Conservation (phyloP, 345 rosid species). For the Durio zibethinus region DNA sequence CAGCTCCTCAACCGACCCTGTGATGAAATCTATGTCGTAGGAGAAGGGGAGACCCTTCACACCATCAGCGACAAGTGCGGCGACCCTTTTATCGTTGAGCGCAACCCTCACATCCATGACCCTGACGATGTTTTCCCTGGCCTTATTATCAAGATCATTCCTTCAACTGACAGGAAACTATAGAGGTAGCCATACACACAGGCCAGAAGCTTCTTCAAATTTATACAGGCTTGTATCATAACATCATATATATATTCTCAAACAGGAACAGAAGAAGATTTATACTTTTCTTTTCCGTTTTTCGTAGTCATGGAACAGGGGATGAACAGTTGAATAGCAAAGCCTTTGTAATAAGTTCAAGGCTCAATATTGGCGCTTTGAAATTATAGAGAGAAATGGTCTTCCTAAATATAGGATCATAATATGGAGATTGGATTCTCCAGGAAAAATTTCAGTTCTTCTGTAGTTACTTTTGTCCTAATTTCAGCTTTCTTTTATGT, state of each 20-base stretch:
- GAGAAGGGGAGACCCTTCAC: constrained; percentile 79
- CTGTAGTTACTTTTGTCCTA: not conserved
- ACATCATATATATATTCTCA: not conserved
- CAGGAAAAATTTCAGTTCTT: not conserved
- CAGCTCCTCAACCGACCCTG: constrained; percentile 46
- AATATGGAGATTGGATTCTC: constrained; percentile 6
- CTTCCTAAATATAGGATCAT: not conserved
- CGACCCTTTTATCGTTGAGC: constrained; percentile 74
- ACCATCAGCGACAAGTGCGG: constrained; percentile 76
- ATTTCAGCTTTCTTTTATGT: not conserved
- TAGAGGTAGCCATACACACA: not conserved
- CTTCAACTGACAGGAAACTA: constrained; percentile 28
- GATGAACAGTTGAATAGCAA: not conserved
- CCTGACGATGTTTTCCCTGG: constrained; percentile 85
- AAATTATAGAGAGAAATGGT: not conserved
- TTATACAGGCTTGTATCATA: not conserved
- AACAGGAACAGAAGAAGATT: not conserved
- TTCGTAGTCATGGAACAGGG: not conserved
- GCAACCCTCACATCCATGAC: constrained; percentile 78
- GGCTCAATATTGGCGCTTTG: not conserved
- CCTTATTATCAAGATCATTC: constrained; percentile 66
- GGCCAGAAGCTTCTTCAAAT: not conserved
- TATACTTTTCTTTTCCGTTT: not conserved
- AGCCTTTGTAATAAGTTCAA: constrained; percentile 1
- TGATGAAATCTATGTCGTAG: constrained; percentile 68